These are phyloP conservation scores for Starmerella geochares DNA, from an alignment of 805 yeast genomes.

Conservation along the genomic window DNA sequence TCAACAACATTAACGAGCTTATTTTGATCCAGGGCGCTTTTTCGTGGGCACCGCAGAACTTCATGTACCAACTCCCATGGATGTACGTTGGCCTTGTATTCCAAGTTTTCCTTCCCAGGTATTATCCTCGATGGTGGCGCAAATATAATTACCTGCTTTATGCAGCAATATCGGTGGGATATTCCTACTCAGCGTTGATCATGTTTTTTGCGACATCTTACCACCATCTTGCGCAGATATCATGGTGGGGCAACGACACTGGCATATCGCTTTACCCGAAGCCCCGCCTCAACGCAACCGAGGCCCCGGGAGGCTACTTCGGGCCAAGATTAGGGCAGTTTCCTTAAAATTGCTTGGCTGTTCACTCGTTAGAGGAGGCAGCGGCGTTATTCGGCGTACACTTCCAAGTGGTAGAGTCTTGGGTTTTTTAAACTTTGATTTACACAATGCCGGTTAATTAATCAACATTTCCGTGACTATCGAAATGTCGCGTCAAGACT, in stretches of 20 bases:
- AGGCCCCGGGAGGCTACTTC: slow-evolving; percentile 7
- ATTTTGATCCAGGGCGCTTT: slow-evolving; percentile 37
- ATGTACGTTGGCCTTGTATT: slow-evolving; percentile 33
- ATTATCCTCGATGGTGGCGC: slow-evolving; percentile 46
- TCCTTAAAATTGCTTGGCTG: slow-evolving; percentile 5
- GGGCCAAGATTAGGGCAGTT: slow-evolving; percentile 9
- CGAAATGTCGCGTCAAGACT: too few relatives aligned
- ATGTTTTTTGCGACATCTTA: slow-evolving; percentile 46
- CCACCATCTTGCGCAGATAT: slow-evolving; percentile 33
- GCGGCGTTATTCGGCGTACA: too few relatives aligned
- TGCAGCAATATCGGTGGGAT: slow-evolving; percentile 51
- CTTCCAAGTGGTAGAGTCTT: too few relatives aligned
- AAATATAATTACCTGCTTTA: slow-evolving; percentile 43
- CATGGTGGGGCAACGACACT: slow-evolving; percentile 58
- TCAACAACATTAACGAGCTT: slow-evolving; percentile 37
- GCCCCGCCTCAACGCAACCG: slow-evolving; percentile 3
- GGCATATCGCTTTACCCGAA: slow-evolving; percentile 1
- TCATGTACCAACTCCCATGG: slow-evolving; percentile 20
- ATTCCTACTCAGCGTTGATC: slow-evolving; percentile 48
- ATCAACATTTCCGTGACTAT: too few relatives aligned
- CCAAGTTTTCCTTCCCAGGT: slow-evolving; percentile 40
- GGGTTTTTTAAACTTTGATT: too few relatives aligned
- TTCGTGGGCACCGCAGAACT: slow-evolving; percentile 31
- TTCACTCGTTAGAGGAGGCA: too few relatives aligned
- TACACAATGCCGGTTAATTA: too few relatives aligned